A percentile compares a stretch with the other conserved stretches of the same genome.
These are phyloP conservation scores for Rutstroemia sp. DNA, from an alignment of 2,329 filamentous ascomycete genomes.

Conservation along the genomic window DNA sequence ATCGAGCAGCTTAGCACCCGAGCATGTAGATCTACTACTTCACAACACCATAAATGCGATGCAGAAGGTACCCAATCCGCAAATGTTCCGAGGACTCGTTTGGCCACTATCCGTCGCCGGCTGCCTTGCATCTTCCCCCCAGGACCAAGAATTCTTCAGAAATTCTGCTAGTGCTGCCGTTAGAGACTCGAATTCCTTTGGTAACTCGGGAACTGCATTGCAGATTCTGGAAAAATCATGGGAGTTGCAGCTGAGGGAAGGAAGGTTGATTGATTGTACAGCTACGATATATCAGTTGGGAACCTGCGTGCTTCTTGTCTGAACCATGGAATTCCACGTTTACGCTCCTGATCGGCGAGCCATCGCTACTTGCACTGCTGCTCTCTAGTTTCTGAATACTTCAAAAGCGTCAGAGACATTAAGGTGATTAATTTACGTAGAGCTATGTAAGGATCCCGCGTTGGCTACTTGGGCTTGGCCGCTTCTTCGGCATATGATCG, in stretches of 20 bases:
- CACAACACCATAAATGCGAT: conserved; percentile 11
- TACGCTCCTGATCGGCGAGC: not conserved
- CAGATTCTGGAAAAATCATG: conserved; percentile 16
- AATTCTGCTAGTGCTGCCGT: not conserved
- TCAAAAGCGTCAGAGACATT: not conserved
- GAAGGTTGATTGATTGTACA: conserved; percentile 11
- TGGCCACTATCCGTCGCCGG: conserved; percentile 19
- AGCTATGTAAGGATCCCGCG: not conserved
- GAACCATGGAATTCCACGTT: not conserved
- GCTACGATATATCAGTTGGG: conserved; percentile 5
- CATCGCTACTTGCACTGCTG: no score
- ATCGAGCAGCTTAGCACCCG: not conserved
- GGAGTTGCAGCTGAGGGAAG: conserved; percentile 6
- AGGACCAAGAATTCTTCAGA: conserved; percentile 16
- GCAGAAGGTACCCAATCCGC: conserved; percentile 9
- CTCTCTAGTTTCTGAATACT: no score
- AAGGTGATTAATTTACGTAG: not conserved
- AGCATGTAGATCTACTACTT: conserved; percentile 4
- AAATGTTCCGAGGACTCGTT: conserved; percentile 11
- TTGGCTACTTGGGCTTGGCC: not conserved
- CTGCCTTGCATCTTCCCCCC: conserved; percentile 13
- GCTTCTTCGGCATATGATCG: not conserved
- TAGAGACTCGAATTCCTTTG: conserved; percentile 11
- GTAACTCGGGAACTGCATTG: conserved; percentile 10
- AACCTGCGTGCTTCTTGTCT: conserved; percentile 10